Evolutionary conservation across 108 stramenopile genomes (phyloP).

Genomic region (Cyclotella sp.): DNA sequence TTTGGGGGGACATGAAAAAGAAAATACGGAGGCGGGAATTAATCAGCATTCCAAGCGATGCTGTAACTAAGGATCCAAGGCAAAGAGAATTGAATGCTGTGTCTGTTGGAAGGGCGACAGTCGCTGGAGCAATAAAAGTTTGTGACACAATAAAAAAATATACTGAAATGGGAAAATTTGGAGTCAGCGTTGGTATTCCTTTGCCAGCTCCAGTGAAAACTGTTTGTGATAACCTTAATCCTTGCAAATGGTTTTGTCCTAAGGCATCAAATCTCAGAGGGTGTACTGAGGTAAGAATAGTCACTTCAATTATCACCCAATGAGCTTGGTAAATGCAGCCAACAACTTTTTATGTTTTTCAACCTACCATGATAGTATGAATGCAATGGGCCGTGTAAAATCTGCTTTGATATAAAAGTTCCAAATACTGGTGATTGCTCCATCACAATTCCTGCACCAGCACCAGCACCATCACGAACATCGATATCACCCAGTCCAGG

Average conservation of each 20-base stretch:
- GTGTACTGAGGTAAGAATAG: no score
- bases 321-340: no score
- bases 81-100: neutral
- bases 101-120: neutral
- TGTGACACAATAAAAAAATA: neutral
- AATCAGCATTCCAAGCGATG: no score
- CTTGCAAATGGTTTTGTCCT: conserved; percentile 32
- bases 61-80: neutral
- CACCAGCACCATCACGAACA: neutral
- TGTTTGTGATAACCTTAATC: conserved; percentile 1
- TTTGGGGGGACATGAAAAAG: conserved; percentile 8
- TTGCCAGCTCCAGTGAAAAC: neutral
- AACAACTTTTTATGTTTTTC: neutral
- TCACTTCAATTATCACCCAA: no score
- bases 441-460: neutral
- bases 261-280: conserved; percentile 15
- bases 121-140: neutral
- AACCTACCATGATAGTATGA: no score
- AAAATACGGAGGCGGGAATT: neutral
- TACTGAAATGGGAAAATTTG: neutral
- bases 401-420: conserved; percentile 25
- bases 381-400: conserved; percentile 11
- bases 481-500: conserved; percentile 9
- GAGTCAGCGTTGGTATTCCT: conserved; percentile 1
- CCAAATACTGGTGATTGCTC: conserved; percentile 32